Evolutionary conservation across 495 filamentous ascomycete genomes (phyloP).

Genomic region (Cenococcum geophilum): DNA sequence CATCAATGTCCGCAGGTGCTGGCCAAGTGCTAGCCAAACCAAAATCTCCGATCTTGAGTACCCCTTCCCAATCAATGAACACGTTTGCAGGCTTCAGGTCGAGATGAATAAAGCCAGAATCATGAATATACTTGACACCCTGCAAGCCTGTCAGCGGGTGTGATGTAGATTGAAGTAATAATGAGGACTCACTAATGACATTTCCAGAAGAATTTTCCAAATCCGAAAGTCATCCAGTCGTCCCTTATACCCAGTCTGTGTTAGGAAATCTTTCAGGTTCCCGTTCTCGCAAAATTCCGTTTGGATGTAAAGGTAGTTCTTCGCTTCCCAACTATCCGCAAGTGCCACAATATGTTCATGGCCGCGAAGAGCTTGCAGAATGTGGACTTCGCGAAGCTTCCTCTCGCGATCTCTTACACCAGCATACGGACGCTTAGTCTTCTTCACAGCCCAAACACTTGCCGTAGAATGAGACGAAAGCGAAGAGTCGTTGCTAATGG

Average conservation of each 20-base stretch:
- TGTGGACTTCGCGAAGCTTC: slow-evolving; percentile 72
- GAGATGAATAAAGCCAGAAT: slow-evolving; percentile 81
- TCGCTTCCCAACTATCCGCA: slow-evolving; percentile 77
- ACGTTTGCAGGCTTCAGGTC: slow-evolving; percentile 95
- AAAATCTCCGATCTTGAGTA: slow-evolving; percentile 93
- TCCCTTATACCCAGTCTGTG: slow-evolving; percentile 68
- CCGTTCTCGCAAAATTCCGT: slow-evolving; percentile 95
- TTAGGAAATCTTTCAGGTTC: slow-evolving; percentile 75
- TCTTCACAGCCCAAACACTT: slow-evolving; percentile 86
- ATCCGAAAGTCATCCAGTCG: slow-evolving; percentile 94
- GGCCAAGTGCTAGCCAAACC: slow-evolving; percentile 83
- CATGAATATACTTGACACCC: slow-evolving; percentile 85
- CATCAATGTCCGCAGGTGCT: slow-evolving; percentile 66
- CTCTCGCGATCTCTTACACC: slow-evolving; percentile 68
- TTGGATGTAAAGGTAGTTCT: slow-evolving; percentile 83
- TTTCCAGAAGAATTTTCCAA: slow-evolving; percentile 91
- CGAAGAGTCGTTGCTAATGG: slow-evolving; percentile 19
- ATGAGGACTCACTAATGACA: slow-evolving; percentile 58
- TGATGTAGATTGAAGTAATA: slow-evolving; percentile 8
- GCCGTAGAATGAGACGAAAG: slow-evolving; percentile 33
- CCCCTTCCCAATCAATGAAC: slow-evolving; percentile 82
- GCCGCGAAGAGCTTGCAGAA: slow-evolving; percentile 62
- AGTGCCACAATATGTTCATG: slow-evolving; percentile 79
- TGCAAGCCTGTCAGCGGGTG: slow-evolving; percentile 43
- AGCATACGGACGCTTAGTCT: slow-evolving; percentile 68